Conservation (phyloP, 805 yeast species). For the Yamadazyma insecticola region DNA sequence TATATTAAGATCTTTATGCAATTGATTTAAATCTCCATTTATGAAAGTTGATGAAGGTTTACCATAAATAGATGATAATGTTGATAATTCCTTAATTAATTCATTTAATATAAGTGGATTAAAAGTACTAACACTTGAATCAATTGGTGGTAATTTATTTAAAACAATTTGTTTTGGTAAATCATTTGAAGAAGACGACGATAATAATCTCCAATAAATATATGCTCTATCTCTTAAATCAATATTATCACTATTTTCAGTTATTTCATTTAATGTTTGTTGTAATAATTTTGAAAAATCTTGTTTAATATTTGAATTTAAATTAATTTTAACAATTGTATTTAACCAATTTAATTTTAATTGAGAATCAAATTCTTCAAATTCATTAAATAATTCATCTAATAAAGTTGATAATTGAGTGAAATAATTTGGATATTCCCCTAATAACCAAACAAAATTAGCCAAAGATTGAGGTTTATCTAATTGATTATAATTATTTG, state of each 20-base stretch:
- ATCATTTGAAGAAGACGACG: conserved; percentile 33
- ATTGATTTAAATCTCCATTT: conserved; percentile 8
- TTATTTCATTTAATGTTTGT: conserved; percentile 55
- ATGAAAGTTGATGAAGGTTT: conserved; percentile 70
- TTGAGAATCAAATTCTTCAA: conserved; percentile 53
- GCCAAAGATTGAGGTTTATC: conserved; percentile 51
- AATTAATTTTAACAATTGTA: conserved; percentile 55
- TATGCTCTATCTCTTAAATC: conserved; percentile 80
- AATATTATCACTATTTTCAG: conserved; percentile 62
- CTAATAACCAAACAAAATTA: conserved; percentile 66
- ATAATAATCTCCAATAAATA: conserved; percentile 73
- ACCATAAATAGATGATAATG: conserved; percentile 85
- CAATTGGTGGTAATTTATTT: conserved; percentile 64
- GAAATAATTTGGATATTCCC: conserved; percentile 64
- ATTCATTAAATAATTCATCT: conserved; percentile 40
- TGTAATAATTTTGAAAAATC: conserved; percentile 46
- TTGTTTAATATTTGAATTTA: conserved; percentile 10
- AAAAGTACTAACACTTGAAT: conserved; percentile 66
- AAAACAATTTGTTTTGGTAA: conserved; percentile 52
- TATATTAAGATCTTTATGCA: conserved; percentile 39
- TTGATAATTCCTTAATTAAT: conserved; percentile 70
- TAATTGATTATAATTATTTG: conserved; percentile 22
- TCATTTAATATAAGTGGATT: conserved; percentile 65
- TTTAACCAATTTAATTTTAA: conserved; percentile 60
- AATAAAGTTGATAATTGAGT: conserved; percentile 48